Percentiles rank a stretch among this genome's conserved stretches.
Conservation (phyloP, 495 filamentous ascomycete genomes). For the Lentithecium fluviatile region DNA sequence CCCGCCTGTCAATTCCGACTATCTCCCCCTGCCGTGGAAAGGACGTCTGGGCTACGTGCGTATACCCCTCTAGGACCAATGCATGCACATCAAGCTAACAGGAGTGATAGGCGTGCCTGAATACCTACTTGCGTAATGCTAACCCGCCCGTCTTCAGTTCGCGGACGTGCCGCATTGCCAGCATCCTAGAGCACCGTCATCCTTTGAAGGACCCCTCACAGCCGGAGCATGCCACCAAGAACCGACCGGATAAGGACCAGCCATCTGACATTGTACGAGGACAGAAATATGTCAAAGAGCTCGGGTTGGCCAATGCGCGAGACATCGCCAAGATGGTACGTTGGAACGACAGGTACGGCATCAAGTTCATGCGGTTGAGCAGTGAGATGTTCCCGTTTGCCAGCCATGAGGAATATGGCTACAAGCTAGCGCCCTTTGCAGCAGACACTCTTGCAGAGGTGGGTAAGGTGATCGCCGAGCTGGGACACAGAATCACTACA, state of each 20-base stretch:
- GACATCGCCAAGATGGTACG: conserved; percentile 82
- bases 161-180: conserved; percentile 85
- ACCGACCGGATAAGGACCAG: conserved; percentile 71
- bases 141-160: conserved; percentile 89
- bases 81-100: conserved; percentile 6
- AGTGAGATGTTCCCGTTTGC: conserved; percentile 98
- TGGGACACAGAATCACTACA: conserved; percentile 83
- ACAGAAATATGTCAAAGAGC: conserved; percentile 67
- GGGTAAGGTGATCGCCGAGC: conserved; percentile 72
- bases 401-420: conserved; percentile 82
- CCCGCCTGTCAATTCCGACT: conserved; percentile 80
- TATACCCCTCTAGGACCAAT: conserved; percentile 15
- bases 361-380: conserved; percentile 88
- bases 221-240: conserved; percentile 77
- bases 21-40: conserved; percentile 89
- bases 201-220: conserved; percentile 71
- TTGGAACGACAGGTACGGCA: conserved; percentile 92
- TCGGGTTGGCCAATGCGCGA: conserved; percentile 78
- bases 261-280: conserved; percentile 62
- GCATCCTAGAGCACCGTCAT: conserved; percentile 84
- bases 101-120: conserved; percentile 69
- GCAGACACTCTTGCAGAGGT: conserved; percentile 71
- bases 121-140: conserved; percentile 85
- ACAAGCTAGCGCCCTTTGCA: conserved; percentile 84
- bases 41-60: conserved; percentile 86